Percentiles rank a stretch among this genome's conserved stretches.
phyloP scores from a whole-genome alignment of 768 basidiomycete species.

The Scleroderma citrinum region DNA sequence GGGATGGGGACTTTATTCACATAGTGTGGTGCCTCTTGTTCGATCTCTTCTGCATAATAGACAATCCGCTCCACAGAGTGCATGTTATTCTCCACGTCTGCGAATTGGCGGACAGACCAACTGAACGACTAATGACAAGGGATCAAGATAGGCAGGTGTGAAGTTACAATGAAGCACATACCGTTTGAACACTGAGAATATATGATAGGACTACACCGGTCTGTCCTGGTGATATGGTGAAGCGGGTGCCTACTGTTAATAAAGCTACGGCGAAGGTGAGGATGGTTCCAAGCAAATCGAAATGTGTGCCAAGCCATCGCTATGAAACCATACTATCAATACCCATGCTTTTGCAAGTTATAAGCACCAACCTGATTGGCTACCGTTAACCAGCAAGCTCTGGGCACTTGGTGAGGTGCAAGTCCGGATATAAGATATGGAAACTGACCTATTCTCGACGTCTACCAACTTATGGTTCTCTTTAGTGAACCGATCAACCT shows the following conservation, averaged over 20 bases:
- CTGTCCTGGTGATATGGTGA: conserved; percentile 72
- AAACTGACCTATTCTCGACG: conserved; percentile 66
- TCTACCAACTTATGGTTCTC: conserved; percentile 78
- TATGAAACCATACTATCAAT: conserved; percentile 17
- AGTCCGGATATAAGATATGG: neutral
- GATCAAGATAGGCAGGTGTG: conserved; percentile 6
- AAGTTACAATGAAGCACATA: conserved; percentile 20
- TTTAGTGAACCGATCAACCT: conserved; percentile 62
- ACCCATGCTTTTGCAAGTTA: conserved; percentile 30
- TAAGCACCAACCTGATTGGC: conserved; percentile 59
- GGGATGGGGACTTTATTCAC: conserved; percentile 55
- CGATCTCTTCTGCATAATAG: conserved; percentile 73
- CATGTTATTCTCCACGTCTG: conserved; percentile 93
- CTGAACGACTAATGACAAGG: conserved; percentile 45
- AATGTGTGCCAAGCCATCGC: conserved; percentile 83
- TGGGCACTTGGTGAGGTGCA: conserved; percentile 5
- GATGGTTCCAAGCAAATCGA: conserved; percentile 76
- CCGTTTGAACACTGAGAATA: conserved; percentile 73
- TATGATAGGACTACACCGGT: no score
- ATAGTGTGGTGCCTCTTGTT: conserved; percentile 75
- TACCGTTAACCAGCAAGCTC: conserved; percentile 84
- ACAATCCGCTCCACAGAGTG: conserved; percentile 84
- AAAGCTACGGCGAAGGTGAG: conserved; percentile 78
- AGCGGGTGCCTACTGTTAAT: conserved; percentile 68
- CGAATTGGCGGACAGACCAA: conserved; percentile 70